Percentiles rank a stretch among this genome's conserved stretches.
Evolutionary conservation across 306 rosid genomes (phyloP).

Genomic region (Vigna unguiculata): DNA sequence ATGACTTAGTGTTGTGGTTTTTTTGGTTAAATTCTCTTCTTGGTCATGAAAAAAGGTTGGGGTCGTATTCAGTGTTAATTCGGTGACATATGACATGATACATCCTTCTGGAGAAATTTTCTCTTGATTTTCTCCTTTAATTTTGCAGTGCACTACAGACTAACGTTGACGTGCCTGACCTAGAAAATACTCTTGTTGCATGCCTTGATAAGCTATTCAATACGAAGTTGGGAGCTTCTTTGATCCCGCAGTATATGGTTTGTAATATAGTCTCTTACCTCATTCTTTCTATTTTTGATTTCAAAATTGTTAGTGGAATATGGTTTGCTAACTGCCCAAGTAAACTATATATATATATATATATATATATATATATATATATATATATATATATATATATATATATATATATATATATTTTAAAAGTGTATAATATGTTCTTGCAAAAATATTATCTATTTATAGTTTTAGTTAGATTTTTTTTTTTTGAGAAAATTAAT

Average conservation of each 20-base stretch:
- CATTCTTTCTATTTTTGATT: constrained; percentile 1
- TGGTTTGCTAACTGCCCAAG: not conserved
- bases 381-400: no score
- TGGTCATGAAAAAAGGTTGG: constrained; percentile 7
- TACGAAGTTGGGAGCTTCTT: constrained; percentile 83
- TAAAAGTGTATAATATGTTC: not conserved
- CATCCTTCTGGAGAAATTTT: not conserved
- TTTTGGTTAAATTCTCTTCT: not conserved
- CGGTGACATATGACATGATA: not conserved
- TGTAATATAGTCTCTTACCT: constrained; percentile 32
- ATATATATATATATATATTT: not conserved
- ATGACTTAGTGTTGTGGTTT: constrained; percentile 9
- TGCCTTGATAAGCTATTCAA: constrained; percentile 83
- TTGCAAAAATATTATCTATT: not conserved
- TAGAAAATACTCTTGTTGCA: constrained; percentile 66
- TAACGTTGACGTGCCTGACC: constrained; percentile 68
- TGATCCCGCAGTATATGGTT: constrained; percentile 86
- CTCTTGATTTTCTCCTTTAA: constrained; percentile 28
- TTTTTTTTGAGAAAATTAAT: not conserved
- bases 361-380: no score
- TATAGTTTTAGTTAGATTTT: constrained; percentile 5
- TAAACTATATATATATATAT: not conserved
- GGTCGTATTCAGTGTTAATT: constrained; percentile 26
- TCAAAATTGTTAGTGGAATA: constrained; percentile 19
- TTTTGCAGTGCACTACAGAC: constrained; percentile 84